Base-by-base conservation (phyloP, 2,329 filamentous ascomycete genomes). In the Neonectria neomacrospora region DNA sequence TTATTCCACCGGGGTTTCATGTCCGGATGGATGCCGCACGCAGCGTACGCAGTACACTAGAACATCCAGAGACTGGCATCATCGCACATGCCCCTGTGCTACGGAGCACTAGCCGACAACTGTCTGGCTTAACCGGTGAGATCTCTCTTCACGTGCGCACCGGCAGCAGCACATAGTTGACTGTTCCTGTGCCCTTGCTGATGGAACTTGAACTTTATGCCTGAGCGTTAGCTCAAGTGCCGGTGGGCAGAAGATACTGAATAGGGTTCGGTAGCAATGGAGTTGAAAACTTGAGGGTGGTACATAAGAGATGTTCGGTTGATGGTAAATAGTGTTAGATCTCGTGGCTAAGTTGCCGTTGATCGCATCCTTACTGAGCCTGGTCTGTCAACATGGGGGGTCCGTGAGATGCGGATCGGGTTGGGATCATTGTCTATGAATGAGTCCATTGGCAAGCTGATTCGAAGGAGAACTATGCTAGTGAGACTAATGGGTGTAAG, bases 1-100 rank as follows among this genome's bases (percentile, higher is more conserved):
- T 61, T 55, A 61, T 61, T 62, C 48, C 54, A 41, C 32, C 60
- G 54, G 60, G 60, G 32, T 54, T 62, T 50, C 60, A 54, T 54
- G n/a, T 50, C 60, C 60, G 60, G 20, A 32, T 50, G 48, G 30
- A 52, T 52, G 30, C 32, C 26, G n/a, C 34, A 37, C 26, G n/a
- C 34, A 37, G 14, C 34, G 14, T 37, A 16, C 14, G 14, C 16
- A 37, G 34, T 37, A 37, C 34, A 37, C 34, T 37, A 26, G 26
- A 58, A 42, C 41, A 44, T 34, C 37, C 28, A 56, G 37, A 56
- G 52, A 30, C 16, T 28, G n/a, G n/a, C 45, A 48, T 30, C 23
- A 18, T 18, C 23, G 56, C 48, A 44, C n/a, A n/a, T 30, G 45
- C 39, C 20, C 53, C 12, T n/a, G 30, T 12, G 12, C 20, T 16